Percentiles rank a stretch among this genome's conserved stretches.
phyloP scores from a whole-genome alignment of 2,329 filamentous ascomycete species.

The Lecanicillium sp. region DNA sequence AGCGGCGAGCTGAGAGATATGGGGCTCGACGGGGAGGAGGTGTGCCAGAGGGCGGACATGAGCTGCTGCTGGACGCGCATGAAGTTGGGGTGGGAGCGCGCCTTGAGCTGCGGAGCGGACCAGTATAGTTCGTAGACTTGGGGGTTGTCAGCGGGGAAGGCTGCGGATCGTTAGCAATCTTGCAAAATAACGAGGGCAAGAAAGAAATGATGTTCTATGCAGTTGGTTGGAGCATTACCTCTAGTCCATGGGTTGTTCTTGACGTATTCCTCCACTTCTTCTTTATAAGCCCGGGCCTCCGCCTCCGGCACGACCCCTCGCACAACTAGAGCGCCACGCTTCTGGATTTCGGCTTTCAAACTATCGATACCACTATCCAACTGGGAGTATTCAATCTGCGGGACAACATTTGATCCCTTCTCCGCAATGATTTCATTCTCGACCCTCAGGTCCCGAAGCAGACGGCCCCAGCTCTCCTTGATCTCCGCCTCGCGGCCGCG shows the following conservation, averaged over 20 bases:
- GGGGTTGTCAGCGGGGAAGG: constrained; percentile 60
- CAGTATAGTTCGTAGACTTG: constrained; percentile 74
- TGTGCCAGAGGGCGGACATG: constrained; percentile 55
- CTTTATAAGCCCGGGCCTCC: constrained; percentile 60
- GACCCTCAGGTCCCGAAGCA: constrained; percentile 37
- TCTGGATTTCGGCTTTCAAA: constrained; percentile 45
- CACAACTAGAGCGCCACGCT: constrained; percentile 59
- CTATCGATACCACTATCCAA: constrained; percentile 33
- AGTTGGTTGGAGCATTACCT: too few relatives aligned
- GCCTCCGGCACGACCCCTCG: constrained; percentile 57
- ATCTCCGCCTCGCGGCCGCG: constrained; percentile 43
- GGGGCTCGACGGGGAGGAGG: constrained; percentile 39
- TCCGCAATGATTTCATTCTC: constrained; percentile 44
- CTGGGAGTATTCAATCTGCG: constrained; percentile 43
- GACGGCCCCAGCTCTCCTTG: constrained; percentile 40
- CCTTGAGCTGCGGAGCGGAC: constrained; percentile 61
- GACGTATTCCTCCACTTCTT: constrained; percentile 59
- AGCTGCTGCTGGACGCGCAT: constrained; percentile 56
- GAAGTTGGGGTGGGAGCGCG: constrained; percentile 60
- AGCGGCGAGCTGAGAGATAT: constrained; percentile 52
- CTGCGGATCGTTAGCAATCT: constrained; percentile 26
- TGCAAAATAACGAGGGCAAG: too few relatives aligned
- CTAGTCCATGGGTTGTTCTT: constrained; percentile 54
- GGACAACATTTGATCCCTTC: constrained; percentile 44
- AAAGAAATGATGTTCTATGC: too few relatives aligned